These are phyloP conservation scores for Lactarius quietus DNA, from an alignment of 768 basidiomycete genomes.

Conservation along the genomic window DNA sequence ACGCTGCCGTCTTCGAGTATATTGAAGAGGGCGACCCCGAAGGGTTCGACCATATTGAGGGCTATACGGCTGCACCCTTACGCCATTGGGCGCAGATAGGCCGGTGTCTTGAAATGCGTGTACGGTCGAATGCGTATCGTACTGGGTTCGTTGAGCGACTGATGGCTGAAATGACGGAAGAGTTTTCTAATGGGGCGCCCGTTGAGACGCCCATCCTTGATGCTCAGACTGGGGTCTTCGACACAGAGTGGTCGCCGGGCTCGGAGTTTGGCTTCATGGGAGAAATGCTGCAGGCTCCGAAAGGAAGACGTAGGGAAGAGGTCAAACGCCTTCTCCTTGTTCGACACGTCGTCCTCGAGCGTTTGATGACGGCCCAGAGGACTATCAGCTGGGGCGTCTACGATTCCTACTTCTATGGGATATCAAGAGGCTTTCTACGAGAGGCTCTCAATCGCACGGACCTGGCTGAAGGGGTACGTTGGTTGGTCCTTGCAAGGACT, in stretches of 20 bases:
- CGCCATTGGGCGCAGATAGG: background rate
- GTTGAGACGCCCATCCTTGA: background rate
- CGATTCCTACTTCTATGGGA: background rate
- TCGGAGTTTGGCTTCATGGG: no score
- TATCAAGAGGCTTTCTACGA: background rate
- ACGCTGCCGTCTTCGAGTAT: background rate
- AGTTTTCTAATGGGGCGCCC: background rate
- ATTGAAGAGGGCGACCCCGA: background rate
- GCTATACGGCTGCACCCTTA: background rate
- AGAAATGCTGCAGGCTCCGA: background rate
- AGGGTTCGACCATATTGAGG: no score
- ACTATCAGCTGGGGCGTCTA: background rate
- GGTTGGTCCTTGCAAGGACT: background rate
- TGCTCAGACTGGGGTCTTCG: no score
- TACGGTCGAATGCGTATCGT: accelerated
- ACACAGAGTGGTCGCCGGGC: no score
- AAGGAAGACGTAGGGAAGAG: background rate
- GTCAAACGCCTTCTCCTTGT: background rate
- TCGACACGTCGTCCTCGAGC: background rate
- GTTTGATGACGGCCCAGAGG: background rate
- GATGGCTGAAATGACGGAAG: background rate
- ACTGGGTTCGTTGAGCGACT: background rate
- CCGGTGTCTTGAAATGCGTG: accelerated
- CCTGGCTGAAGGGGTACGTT: background rate
- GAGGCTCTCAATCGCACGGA: background rate